Evolutionary conservation across 2,329 filamentous ascomycete genomes (phyloP).

Genomic region (Knufia fluminis): DNA sequence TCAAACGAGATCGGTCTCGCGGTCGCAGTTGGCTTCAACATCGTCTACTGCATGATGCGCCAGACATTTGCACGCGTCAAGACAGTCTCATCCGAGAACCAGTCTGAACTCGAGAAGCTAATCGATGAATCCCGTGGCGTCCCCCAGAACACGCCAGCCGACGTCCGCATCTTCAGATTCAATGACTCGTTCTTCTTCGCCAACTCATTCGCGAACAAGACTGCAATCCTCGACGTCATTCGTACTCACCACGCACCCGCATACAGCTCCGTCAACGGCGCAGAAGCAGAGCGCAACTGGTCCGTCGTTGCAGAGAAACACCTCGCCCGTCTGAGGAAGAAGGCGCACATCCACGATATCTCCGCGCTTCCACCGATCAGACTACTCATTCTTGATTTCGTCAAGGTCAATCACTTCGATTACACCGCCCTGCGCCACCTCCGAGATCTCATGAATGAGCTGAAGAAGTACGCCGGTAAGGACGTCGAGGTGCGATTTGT

Average conservation of each 20-base stretch:
- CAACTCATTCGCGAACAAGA: slow-evolving; percentile 48
- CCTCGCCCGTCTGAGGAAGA: slow-evolving; percentile 38
- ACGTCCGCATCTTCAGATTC: slow-evolving; percentile 49
- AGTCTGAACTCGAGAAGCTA: slow-evolving; percentile 24
- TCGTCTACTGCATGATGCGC: slow-evolving; percentile 51
- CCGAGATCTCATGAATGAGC: slow-evolving; percentile 39
- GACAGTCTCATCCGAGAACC: slow-evolving; percentile 24
- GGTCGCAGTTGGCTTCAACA: slow-evolving; percentile 52
- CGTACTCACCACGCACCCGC: slow-evolving; percentile 38
- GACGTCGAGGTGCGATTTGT: slow-evolving; percentile 41
- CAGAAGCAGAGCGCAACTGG: slow-evolving; percentile 42
- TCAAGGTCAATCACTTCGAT: slow-evolving; percentile 45
- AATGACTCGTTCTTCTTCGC: slow-evolving; percentile 52
- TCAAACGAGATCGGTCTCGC: slow-evolving; percentile 53
- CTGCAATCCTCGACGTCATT: slow-evolving; percentile 41
- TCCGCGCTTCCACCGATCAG: slow-evolving; percentile 33
- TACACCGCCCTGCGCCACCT: slow-evolving; percentile 45
- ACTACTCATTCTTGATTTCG: slow-evolving; percentile 46
- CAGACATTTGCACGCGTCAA: slow-evolving; percentile 45
- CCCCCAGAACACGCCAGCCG: slow-evolving; percentile 29
- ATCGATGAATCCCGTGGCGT: slow-evolving; percentile 22
- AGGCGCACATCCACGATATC: slow-evolving; percentile 28
- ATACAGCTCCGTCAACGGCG: slow-evolving; percentile 30
- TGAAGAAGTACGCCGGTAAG: slow-evolving; percentile 42
- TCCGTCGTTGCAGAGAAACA: slow-evolving; percentile 44